phyloP scores from a whole-genome alignment of 768 basidiomycete species.

The Xerocomellus chrysenteron region DNA sequence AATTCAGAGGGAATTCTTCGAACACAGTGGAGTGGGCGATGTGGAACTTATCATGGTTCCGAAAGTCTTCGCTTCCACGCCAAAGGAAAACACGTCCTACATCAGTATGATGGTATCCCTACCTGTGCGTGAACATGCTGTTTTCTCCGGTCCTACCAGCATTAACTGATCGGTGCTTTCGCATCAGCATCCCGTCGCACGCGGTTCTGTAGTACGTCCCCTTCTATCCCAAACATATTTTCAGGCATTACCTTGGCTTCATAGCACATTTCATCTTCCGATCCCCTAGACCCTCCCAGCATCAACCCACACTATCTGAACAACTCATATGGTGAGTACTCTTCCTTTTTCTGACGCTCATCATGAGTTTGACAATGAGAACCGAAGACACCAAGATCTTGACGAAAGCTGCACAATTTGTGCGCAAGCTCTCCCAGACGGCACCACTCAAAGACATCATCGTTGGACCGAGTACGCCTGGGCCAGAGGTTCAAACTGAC shows the following conservation, averaged over 20 bases:
- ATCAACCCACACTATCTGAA: slow-evolving; percentile 16
- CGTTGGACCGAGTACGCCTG: slow-evolving; percentile 19
- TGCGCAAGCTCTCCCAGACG: slow-evolving; percentile 14
- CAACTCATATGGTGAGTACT: slow-evolving; percentile 9
- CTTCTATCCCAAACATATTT: not conserved
- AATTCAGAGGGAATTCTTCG: slow-evolving; percentile 11
- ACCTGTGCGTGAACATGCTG: slow-evolving; percentile 3
- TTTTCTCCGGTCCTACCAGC: not conserved
- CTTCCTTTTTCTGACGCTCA: not conserved
- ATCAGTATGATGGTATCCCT: slow-evolving; percentile 8
- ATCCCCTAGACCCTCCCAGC: slow-evolving; percentile 10
- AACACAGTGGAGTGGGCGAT: slow-evolving; percentile 5
- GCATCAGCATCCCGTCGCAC: slow-evolving; percentile 17
- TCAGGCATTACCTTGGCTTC: not conserved
- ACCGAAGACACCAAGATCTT: slow-evolving; percentile 14
- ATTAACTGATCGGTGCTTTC: not conserved
- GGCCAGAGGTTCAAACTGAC: slow-evolving; percentile 19
- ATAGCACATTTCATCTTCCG: slow-evolving; percentile 16
- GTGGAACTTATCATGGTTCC: slow-evolving; percentile 21
- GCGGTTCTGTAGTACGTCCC: slow-evolving; percentile 14
- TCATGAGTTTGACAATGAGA: not conserved
- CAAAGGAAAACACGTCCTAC: slow-evolving; percentile 12
- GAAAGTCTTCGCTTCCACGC: slow-evolving; percentile 7
- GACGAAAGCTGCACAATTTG: slow-evolving; percentile 14
- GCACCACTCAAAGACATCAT: slow-evolving; percentile 17